Evolutionary conservation across 371 early-diverging fungal species (phyloP).

Genomic region (Mucor irregularis): DNA sequence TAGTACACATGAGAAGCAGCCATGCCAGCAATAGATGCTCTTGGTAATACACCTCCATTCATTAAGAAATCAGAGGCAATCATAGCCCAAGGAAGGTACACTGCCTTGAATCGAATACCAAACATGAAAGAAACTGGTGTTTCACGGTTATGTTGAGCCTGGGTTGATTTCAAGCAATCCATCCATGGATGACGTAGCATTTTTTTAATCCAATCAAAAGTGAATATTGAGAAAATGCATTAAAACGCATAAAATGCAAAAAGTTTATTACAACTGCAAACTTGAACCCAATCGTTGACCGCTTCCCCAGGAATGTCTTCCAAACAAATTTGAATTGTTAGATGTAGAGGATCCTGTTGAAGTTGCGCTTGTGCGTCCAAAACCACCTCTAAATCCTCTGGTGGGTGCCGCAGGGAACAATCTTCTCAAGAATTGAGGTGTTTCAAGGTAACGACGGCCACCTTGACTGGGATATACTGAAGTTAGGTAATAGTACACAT

Average conservation of each 20-base stretch:
- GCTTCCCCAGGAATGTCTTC: constrained; percentile 48
- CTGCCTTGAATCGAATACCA: constrained; percentile 80
- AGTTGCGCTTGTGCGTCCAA: constrained; percentile 12
- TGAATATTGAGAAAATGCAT: no score
- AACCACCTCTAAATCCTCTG: constrained; percentile 8
- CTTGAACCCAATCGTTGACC: constrained; percentile 47
- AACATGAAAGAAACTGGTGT: constrained; percentile 76
- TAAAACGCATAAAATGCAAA: no score
- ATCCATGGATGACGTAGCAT: no score
- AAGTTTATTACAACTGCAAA: no score
- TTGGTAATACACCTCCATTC: constrained; percentile 39
- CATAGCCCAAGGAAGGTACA: constrained; percentile 71
- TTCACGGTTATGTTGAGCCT: constrained; percentile 68
- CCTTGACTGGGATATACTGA: constrained; percentile 57
- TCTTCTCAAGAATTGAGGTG: constrained; percentile 51
- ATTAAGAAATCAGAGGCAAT: constrained; percentile 52
- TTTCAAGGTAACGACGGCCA: constrained; percentile 54
- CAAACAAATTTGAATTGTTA: constrained; percentile 12
- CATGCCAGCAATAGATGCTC: constrained; percentile 47
- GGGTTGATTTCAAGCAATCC: no score
- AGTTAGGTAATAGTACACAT: constrained; percentile 58
- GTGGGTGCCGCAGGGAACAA: constrained; percentile 39
- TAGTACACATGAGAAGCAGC: constrained; percentile 59
- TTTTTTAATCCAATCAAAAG: no score
- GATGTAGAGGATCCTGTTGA: not conserved